Percentiles rank a stretch among this genome's conserved stretches.
phyloP scores from a whole-genome alignment of 2,329 filamentous ascomycete genomes.

The Fusarium brevicatenulatum region DNA sequence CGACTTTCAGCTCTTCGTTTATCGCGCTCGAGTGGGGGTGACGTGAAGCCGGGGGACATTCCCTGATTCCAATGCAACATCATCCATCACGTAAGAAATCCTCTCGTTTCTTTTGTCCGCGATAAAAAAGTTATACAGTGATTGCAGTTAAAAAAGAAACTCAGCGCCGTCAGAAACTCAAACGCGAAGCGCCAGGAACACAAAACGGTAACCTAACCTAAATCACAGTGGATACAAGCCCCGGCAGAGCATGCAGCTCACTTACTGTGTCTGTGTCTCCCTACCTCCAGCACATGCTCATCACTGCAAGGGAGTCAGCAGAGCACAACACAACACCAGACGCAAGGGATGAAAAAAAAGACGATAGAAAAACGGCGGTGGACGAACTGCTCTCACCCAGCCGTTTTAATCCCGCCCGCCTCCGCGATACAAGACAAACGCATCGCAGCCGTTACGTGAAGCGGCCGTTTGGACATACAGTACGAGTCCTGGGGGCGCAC shows the following conservation, averaged over 20 bases:
- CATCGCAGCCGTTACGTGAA: background rate
- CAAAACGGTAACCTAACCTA: conserved; percentile 14
- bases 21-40: conserved; percentile 16
- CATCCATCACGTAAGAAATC: background rate
- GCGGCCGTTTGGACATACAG: background rate
- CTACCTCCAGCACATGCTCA: background rate
- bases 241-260: background rate
- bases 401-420: background rate
- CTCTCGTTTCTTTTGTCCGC: background rate
- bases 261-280: background rate
- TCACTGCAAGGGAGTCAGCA: conserved; percentile 5
- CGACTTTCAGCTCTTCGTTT: conserved; percentile 24
- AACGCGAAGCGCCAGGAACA: conserved; percentile 3
- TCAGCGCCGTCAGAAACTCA: background rate
- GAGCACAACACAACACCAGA: background rate
- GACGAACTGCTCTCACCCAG: background rate
- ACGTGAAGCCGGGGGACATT: background rate
- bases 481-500: background rate
- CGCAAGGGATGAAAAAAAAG: conserved; percentile 4
- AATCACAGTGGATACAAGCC: conserved; percentile 5
- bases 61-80: background rate
- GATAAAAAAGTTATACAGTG: background rate
- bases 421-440: background rate
- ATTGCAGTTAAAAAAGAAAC: background rate
- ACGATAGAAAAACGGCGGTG: background rate